Evolutionary conservation across 164 flowering plant genomes (phyloP), one percentile per base, ranked within the genome.

Genomic region (Magnolia changhungtana): DNA sequence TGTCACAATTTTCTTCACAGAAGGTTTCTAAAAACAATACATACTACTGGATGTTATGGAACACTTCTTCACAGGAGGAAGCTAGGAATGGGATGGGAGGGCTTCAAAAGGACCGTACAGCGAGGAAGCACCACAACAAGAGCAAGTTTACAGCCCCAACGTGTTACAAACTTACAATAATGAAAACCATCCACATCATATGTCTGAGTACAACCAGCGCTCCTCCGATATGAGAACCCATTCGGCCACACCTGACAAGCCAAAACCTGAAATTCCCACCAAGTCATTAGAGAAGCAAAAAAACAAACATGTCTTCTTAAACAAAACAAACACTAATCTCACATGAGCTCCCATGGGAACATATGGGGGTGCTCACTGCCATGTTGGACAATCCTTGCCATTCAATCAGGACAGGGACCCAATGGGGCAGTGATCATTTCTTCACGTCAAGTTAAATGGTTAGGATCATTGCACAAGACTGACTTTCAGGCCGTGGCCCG

Each of bases 181-280:
- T 24, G 4, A 72, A 51, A 51, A 51, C 64, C 74, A 71, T 51
- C 21, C 5, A 7, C 19, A 8, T 23, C 18, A 13, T 6, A 37
- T 37, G 45, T 37, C 45, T 5, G 45, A 37, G 45, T 37, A 37
- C 45, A 37, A 37, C 27, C 24, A 2, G 23, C 21, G 14, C 7
- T 8, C 49, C 7, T 18, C 49, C 49, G 24, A 72, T 13, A 9
- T 24, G 5, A 29, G 6, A 16, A 14, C 21, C 29, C 29, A 16
- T 7, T 20, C 5, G 10, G 21, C 4, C 49, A 21, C n/a, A 13
- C 63, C 63, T 24, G 74, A 16, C 13, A 72, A 72, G 63, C 37
- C 58, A 50, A 50, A 70, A 23, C 37, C 74, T 72, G 63, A 69
- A 69, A 72, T 72, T 52, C 58, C 31, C 4, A 21, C 51, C 16